A percentile compares a stretch with the other conserved stretches of the same genome.
phyloP scores from a whole-genome alignment of 2,329 filamentous ascomycete genomes.

The Volutella citrinella region DNA sequence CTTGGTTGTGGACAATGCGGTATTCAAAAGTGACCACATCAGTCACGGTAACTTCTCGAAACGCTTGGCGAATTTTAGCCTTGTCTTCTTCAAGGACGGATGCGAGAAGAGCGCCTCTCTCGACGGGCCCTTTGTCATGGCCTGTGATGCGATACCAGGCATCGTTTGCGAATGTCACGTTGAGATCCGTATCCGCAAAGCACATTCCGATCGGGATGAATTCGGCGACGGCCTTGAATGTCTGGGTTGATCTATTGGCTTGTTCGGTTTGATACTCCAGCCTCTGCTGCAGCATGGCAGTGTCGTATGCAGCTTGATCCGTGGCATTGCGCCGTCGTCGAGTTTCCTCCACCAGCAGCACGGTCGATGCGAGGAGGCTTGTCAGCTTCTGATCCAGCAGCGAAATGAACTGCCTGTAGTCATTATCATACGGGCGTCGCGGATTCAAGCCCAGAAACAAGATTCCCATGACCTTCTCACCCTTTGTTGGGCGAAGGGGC shows the following conservation, averaged over 20 bases:
- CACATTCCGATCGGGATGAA: conserved; percentile 74
- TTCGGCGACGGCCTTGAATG: conserved; percentile 69
- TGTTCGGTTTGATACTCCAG: conserved; percentile 55
- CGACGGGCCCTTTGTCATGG: conserved; percentile 32
- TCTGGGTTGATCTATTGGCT: conserved; percentile 54
- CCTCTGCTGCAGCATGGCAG: conserved; percentile 63
- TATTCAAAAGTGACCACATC: conserved; percentile 47
- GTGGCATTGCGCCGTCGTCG: conserved; percentile 45
- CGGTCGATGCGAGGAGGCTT: conserved; percentile 67
- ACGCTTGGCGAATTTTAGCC: conserved; percentile 37
- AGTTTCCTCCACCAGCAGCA: conserved; percentile 69
- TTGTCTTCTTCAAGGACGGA: conserved; percentile 47
- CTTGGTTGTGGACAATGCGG: conserved; percentile 25
- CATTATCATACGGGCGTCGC: conserved; percentile 68
- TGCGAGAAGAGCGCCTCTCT: conserved; percentile 37
- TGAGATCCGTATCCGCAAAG: conserved; percentile 62
- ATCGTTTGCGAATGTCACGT: conserved; percentile 69
- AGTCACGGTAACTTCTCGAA: conserved; percentile 36
- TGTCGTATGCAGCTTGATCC: conserved; percentile 64
- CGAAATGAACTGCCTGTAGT: conserved; percentile 66
- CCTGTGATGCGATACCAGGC: conserved; percentile 57
- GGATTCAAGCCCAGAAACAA: conserved; percentile 70
- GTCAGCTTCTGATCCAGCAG: conserved; percentile 55
- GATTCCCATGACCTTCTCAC: conserved; percentile 63
- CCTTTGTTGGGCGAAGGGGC: conserved; percentile 65